Conservation (phyloP, 352 stramenopile species). For the Aphanomyces stellatus region DNA sequence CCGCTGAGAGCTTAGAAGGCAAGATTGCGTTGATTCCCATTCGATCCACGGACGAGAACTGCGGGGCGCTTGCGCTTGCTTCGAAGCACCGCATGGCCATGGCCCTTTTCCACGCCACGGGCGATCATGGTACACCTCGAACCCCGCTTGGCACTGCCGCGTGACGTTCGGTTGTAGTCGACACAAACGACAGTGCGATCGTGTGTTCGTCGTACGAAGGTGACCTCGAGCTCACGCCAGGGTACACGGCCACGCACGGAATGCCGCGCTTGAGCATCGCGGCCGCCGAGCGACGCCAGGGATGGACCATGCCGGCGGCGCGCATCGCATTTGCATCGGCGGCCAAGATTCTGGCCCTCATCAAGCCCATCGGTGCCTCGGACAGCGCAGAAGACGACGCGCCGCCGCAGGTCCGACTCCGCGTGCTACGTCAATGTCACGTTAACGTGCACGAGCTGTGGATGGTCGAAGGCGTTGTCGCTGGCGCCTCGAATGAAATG, state of each 20-base stretch:
- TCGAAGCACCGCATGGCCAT: neutral
- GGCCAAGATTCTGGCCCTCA: neutral
- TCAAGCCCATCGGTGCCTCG: too few relatives aligned
- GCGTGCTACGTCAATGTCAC: neutral
- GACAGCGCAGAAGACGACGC: too few relatives aligned
- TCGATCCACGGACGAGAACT: neutral
- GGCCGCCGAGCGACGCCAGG: neutral
- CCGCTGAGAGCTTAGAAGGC: neutral
- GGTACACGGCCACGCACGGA: neutral
- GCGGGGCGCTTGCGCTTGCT: neutral
- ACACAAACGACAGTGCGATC: neutral
- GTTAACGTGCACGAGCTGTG: too few relatives aligned
- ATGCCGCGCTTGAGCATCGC: neutral
- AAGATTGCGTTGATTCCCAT: neutral
- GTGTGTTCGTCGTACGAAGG: neutral
- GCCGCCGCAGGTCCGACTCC: too few relatives aligned
- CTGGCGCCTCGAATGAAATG: neutral
- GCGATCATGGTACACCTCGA: too few relatives aligned
- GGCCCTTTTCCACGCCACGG: neutral
- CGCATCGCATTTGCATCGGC: neutral
- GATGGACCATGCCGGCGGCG: neutral
- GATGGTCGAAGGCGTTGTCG: neutral
- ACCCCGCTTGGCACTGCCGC: neutral
- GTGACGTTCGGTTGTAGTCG: neutral
- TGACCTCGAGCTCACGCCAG: neutral